Percentiles rank a stretch among this genome's conserved stretches.
Evolutionary conservation across 176 grass and related monocot species (phyloP).

Genomic region (Oryza officinalis): DNA sequence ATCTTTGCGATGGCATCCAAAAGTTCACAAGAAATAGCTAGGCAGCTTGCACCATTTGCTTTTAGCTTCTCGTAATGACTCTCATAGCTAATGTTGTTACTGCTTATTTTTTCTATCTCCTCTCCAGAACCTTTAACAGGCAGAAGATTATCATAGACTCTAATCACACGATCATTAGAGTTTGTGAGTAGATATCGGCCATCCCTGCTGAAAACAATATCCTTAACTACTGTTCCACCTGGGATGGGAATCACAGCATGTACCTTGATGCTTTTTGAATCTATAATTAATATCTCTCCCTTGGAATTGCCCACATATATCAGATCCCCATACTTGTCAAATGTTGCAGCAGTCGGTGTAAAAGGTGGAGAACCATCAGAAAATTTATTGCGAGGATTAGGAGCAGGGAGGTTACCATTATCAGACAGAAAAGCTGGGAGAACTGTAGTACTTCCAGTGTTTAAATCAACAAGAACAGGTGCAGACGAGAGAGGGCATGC

Average conservation of each 20-base stretch:
- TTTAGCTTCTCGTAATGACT: constrained; percentile 66
- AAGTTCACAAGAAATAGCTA: constrained; percentile 82
- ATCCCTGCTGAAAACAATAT: constrained; percentile 89
- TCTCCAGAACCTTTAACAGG: constrained; percentile 64
- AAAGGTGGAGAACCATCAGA: constrained; percentile 88
- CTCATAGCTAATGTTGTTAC: constrained; percentile 36
- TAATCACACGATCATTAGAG: constrained; percentile 96
- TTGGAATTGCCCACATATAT: constrained; percentile 97
- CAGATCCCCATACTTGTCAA: constrained; percentile 84
- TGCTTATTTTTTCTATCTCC: constrained; percentile 61
- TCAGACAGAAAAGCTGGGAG: constrained; percentile 83
- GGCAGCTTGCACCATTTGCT: constrained; percentile 65
- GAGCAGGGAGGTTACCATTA: constrained; percentile 48
- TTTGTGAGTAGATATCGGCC: constrained; percentile 90
- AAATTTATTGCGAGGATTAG: constrained; percentile 81
- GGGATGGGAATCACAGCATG: constrained; percentile 75
- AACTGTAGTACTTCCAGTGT: constrained; percentile 70
- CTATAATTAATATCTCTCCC: constrained; percentile 89
- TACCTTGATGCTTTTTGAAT: constrained; percentile 71
- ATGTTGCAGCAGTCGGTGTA: constrained; percentile 93
- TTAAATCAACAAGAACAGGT: constrained; percentile 90
- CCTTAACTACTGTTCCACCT: constrained; percentile 84
- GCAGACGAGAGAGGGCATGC: constrained; percentile 96
- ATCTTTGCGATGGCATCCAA: constrained; percentile 88
- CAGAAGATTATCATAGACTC: constrained; percentile 83